These are phyloP conservation scores for Aspergillus sp. DNA, from an alignment of 2,329 filamentous ascomycete species.

Conservation along the genomic window DNA sequence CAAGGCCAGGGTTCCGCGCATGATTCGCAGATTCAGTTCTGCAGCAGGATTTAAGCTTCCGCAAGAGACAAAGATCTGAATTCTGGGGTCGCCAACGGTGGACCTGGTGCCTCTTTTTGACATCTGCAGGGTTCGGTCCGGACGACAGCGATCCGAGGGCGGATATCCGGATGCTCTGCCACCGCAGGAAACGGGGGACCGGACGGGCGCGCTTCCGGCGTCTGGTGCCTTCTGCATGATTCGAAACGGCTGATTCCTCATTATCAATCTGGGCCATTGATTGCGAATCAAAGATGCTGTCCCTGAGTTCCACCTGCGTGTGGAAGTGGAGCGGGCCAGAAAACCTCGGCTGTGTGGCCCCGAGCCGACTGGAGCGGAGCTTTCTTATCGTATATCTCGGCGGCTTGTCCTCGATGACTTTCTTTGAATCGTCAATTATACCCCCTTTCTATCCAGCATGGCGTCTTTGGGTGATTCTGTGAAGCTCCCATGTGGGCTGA, in stretches of 20 bases:
- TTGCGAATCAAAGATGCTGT: neutral
- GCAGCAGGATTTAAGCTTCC: conserved; percentile 4
- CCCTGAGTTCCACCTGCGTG: neutral
- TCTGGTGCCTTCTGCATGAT: neutral
- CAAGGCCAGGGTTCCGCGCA: neutral
- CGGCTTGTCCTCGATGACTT: neutral
- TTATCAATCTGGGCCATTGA: neutral
- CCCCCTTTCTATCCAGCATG: conserved; percentile 7
- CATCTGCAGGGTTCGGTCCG: neutral
- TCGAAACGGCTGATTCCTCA: neutral
- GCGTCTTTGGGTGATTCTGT: conserved; percentile 42
- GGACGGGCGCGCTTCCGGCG: neutral
- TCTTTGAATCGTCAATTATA: neutral
- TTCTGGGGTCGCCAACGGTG: neutral
- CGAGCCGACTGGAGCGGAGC: neutral
- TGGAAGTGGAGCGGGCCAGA: neutral
- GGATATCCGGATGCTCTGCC: neutral
- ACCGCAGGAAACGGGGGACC: neutral
- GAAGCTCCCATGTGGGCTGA: conserved; percentile 56
- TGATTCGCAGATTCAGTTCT: neutral
- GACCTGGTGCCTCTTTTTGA: neutral
- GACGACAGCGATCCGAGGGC: conserved; percentile 3
- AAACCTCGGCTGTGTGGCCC: conserved; percentile 3
- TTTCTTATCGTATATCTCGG: neutral
- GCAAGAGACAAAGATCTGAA: neutral